A percentile compares a stretch with the other conserved stretches of the same genome.
These are phyloP conservation scores for Cladophialophora psammophila DNA, from an alignment of 2,329 filamentous ascomycete species.

Conservation along the genomic window DNA sequence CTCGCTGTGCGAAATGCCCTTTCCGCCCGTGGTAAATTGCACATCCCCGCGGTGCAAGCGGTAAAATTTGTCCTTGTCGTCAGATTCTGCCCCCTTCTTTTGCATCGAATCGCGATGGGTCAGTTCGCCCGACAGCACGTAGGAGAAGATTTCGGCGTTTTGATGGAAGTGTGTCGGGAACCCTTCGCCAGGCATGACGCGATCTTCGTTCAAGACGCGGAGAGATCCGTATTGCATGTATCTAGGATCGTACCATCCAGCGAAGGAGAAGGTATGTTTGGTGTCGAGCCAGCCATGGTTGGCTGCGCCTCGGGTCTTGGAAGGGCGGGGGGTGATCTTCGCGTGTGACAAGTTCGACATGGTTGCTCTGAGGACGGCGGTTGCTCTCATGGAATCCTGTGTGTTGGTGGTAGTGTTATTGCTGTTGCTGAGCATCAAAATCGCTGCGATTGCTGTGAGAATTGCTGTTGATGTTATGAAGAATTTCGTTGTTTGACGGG, in stretches of 20 bases:
- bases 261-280: slow-evolving; percentile 87
- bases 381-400: slow-evolving; percentile 36
- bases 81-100: slow-evolving; percentile 69
- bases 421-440: slow-evolving; percentile 34
- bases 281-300: slow-evolving; percentile 89
- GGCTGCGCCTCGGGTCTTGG: slow-evolving; percentile 73
- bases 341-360: slow-evolving; percentile 71
- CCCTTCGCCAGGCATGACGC: slow-evolving; percentile 74
- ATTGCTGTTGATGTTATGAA: slow-evolving; percentile 35
- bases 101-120: slow-evolving; percentile 89
- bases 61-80: slow-evolving; percentile 69
- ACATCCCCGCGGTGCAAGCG: slow-evolving; percentile 80
- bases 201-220: slow-evolving; percentile 88
- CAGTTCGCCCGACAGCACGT: slow-evolving; percentile 83
- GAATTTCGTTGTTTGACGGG: slow-evolving; percentile 35
- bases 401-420: slow-evolving; percentile 13
- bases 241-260: slow-evolving; percentile 70
- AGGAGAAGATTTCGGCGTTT: slow-evolving; percentile 89
- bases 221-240: slow-evolving; percentile 76
- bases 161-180: slow-evolving; percentile 87
- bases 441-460: slow-evolving; percentile 32
- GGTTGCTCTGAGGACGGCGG: slow-evolving; percentile 46
- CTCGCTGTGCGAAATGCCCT: slow-evolving; percentile 79
- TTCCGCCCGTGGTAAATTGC: slow-evolving; percentile 89
- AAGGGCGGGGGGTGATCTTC: slow-evolving; percentile 77